A percentile compares a stretch with the other conserved stretches of the same genome.
Conservation (phyloP, 495 filamentous ascomycete genomes). For the Pyronema domesticum region DNA sequence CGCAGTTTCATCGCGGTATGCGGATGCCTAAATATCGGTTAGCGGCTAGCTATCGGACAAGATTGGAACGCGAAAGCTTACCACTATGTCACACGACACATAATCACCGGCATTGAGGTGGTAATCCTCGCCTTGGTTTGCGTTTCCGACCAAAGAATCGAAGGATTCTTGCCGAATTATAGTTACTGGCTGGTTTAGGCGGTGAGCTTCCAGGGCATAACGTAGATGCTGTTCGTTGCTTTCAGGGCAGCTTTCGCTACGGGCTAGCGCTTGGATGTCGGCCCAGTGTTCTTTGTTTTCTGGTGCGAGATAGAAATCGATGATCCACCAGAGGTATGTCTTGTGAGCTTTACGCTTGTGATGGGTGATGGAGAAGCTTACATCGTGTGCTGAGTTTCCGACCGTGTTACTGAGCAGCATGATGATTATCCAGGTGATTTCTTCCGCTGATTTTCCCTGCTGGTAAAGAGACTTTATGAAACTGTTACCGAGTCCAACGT, state of each 20-base stretch:
- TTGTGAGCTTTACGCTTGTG: not conserved
- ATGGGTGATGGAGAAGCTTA: not conserved
- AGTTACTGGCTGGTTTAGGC: slow-evolving; percentile 12
- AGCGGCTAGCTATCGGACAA: not conserved
- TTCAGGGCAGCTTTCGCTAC: not conserved
- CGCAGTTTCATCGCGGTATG: slow-evolving; percentile 2
- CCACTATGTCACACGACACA: slow-evolving; percentile 14
- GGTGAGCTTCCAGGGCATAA: slow-evolving; percentile 11
- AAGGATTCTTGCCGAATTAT: slow-evolving; percentile 8
- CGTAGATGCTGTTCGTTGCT: slow-evolving; percentile 6
- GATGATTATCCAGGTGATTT: slow-evolving; percentile 14
- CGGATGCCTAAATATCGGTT: not conserved
- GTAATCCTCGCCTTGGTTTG: not conserved
- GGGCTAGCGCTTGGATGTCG: slow-evolving; percentile 8
- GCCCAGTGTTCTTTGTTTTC: slow-evolving; percentile 11
- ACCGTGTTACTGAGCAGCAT: slow-evolving; percentile 8
- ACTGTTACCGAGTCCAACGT: slow-evolving; percentile 1
- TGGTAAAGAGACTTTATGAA: slow-evolving; percentile 5
- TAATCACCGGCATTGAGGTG: slow-evolving; percentile 8
- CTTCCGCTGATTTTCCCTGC: not conserved
- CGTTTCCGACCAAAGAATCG: not conserved
- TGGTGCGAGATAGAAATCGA: slow-evolving; percentile 16
- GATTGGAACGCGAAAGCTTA: not conserved
- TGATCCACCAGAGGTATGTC: slow-evolving; percentile 8
- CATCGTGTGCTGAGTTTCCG: slow-evolving; percentile 6